Conservation (phyloP, 768 basidiomycete species). For the Lyophyllum atratum region DNA sequence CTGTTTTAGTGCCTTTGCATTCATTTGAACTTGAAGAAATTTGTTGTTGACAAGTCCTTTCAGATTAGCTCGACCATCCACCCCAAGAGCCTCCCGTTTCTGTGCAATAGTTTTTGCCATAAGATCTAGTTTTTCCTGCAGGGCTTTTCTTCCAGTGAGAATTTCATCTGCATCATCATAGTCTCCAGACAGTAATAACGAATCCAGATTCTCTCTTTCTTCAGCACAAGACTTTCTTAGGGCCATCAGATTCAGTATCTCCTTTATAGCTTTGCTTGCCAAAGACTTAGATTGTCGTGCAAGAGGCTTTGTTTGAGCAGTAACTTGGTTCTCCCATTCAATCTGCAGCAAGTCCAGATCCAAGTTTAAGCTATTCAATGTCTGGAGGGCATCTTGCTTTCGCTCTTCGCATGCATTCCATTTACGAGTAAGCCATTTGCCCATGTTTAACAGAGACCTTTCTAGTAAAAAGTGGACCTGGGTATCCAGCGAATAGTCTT, state of each 20-base stretch:
- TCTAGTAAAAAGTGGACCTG: background rate
- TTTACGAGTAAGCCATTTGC: background rate
- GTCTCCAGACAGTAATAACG: background rate
- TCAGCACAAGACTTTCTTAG: background rate
- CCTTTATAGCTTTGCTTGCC: background rate
- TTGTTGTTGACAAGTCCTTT: background rate
- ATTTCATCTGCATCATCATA: background rate
- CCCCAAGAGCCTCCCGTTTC: background rate
- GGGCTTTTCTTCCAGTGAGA: background rate
- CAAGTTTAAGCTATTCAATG: no score
- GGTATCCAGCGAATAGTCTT: background rate
- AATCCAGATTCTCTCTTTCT: background rate
- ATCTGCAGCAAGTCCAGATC: no score
- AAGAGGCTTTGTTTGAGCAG: background rate
- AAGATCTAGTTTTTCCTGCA: background rate
- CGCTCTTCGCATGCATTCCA: background rate
- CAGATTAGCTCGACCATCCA: background rate
- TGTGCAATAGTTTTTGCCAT: background rate
- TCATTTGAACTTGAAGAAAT: background rate
- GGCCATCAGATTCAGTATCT: background rate
- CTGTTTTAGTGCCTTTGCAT: background rate
- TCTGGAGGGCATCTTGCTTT: background rate
- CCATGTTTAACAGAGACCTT: background rate
- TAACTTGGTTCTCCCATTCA: background rate
- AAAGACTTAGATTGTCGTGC: background rate